Evolutionary conservation across 2,329 filamentous ascomycete species (phyloP), one percentile per base, ranked within the genome.

Genomic region (Rhynchosporium graminicola): DNA sequence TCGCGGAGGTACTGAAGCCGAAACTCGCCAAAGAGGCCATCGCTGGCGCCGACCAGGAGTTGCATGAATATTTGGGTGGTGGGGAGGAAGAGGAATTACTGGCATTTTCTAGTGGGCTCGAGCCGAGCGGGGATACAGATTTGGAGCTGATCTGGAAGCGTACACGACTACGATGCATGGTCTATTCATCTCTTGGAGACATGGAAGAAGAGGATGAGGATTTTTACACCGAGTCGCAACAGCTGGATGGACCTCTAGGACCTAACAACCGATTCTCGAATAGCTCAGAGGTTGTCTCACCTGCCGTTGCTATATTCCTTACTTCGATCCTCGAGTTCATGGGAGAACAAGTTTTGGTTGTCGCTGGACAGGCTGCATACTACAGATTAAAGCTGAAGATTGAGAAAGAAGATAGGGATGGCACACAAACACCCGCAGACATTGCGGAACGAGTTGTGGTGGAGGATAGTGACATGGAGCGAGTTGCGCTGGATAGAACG

Each of bases 171-270:
- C 87, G 95, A 64, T 97, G 95, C 75, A 99, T 99, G 95, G 94
- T 99, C 28, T 98, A 98, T 75, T 98, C 93, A 8, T 93, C 95
- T 8, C 80, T 99, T 6, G 95, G 95, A 50, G 94, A 99, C 73
- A 87, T 99, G 83, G 96, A 99, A 76, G 95, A 99, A 77, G 93
- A 98, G 69, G 95, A 99, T 68, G 95, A 98, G 75, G 94, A 97
- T 73, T 86, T 87, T 57, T 91, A 91, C 72, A 90, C 96, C 74
- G 87, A 92, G 67, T 87, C 92, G 70, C 92, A 95, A 62, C 85
- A 90, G 46, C 80, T 94, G 10, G 78, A 80, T 47, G 84, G 86
- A 43, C 79, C 82, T 54, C 80, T 81, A 58, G 78, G 77, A 29
- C 79, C 83, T 46, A 85, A 87, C 63, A 79, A 83, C 42, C 76